Base-by-base conservation (phyloP, 1,284 basidiomycete species). In the Microbotryum intermedium region DNA sequence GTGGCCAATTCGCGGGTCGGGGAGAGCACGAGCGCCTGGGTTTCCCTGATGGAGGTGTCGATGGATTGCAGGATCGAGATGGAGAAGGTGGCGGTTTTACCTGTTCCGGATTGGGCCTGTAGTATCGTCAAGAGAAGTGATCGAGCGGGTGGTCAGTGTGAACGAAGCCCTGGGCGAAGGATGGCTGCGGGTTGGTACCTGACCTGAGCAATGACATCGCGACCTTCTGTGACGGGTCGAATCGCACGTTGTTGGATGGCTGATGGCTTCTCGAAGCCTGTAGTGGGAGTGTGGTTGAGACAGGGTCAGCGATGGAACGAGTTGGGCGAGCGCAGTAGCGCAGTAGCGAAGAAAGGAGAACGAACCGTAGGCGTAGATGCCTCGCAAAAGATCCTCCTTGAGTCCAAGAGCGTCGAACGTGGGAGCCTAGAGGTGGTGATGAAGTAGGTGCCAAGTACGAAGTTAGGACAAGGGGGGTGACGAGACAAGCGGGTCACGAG, bases 161-260 rank as follows among this genome's bases (percentile, higher is more conserved):
- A 9, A 16, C 18, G 25, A 10, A 25, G 53, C 11, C n/a, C 20
- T 18, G 46, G 4, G 45, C 28, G 20, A 20, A 20, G 25, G 28
- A 42, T 18, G 28, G 1, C 6, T 20, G 28, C 1, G 39, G 9
- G 30, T 39, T 39, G 34, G 34, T 16, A 6, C 9, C 62, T 58
- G 43, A 73, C 74, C 62, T 74, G 74, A 16, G 75, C 76, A 59
- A 77, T 76, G 53, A 76, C 76, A 68, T 76, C 76, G 60, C 74
- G 74, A 44, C 76, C 76, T 58, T 75, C 76, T 61, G 84, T 92
- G 72, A 98, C 94, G 58, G 94, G 94, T 51, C 93, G 78, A 75
- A 98, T 97, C 30, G 94, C 94, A 69, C 94, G 86, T 77, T 97
- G 93, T 78, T 98, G 94, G 74, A 98, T 98, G 54, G 94, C 94